Evolutionary conservation across 129 eudicot species (phyloP).

Genomic region (Pseudognaphalium luteoalbum): DNA sequence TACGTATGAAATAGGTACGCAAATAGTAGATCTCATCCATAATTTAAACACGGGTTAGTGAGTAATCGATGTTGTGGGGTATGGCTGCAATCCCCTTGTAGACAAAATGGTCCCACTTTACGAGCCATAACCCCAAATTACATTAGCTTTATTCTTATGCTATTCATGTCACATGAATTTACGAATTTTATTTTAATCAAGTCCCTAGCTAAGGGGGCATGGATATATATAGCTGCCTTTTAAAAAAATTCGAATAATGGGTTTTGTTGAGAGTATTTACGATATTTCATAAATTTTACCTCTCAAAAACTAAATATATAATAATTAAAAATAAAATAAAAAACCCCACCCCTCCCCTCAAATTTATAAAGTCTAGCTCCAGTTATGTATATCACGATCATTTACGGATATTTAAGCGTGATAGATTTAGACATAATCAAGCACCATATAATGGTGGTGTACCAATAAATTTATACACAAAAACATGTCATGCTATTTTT

Average conservation of each 20-base stretch:
- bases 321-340: too few species aligned
- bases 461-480: neutral
- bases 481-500: neutral
- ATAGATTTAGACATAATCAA: neutral
- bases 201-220: neutral
- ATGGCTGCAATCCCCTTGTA: neutral
- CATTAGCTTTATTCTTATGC: neutral
- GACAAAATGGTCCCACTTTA: neutral
- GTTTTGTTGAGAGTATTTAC: too few species aligned
- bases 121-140: neutral
- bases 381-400: neutral
- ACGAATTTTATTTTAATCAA: neutral
- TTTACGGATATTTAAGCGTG: neutral
- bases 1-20: too few species aligned
- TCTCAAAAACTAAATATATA: too few species aligned
- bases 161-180: neutral
- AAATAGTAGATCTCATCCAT: too few species aligned
- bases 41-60: too few species aligned
- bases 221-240: too few species aligned
- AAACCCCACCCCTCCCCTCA: too few species aligned
- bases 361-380: too few species aligned
- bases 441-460: neutral
- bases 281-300: too few species aligned
- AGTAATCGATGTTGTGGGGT: neutral
- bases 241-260: too few species aligned